Evolutionary conservation across 1,284 basidiomycete genomes (phyloP).

Genomic region (Hemileia vastatrix): DNA sequence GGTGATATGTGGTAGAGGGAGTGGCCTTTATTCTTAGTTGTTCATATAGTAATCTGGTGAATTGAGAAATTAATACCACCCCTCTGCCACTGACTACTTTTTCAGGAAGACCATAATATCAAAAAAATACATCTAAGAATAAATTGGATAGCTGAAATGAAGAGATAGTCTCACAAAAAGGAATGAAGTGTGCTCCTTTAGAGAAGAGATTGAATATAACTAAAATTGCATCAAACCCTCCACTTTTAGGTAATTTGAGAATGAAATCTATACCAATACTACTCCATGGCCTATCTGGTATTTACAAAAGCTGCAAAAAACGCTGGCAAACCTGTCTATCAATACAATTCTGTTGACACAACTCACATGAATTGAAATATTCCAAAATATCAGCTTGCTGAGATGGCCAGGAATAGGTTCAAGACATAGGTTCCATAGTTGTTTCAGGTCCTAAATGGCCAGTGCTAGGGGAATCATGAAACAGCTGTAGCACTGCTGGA

Average conservation of each 20-base stretch:
- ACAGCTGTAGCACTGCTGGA: background rate
- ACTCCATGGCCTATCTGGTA: background rate
- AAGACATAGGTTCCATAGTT: too few relatives aligned
- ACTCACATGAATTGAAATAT: conserved; percentile 1
- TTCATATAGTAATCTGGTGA: background rate
- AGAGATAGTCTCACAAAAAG: background rate
- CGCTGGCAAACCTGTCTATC: background rate
- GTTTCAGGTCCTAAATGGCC: background rate
- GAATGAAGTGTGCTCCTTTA: conserved; percentile 4
- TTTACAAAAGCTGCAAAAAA: background rate
- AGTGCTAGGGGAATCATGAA: background rate
- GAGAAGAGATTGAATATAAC: conserved; percentile 3
- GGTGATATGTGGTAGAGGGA: conserved; percentile 3
- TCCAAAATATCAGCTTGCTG: background rate
- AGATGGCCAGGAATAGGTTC: conserved; percentile 1
- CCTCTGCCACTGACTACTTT: background rate
- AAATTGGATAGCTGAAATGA: background rate
- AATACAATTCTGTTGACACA: background rate
- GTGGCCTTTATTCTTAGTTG: background rate
- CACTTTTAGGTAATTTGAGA: background rate
- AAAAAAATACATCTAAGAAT: background rate
- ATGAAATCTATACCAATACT: conserved; percentile 12
- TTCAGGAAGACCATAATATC: conserved; percentile 6
- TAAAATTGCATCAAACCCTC: conserved; percentile 7
- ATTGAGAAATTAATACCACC: background rate